Evolutionary conservation across 305 asterid genomes (phyloP), one percentile per base, ranked within the genome.

Genomic region (Fraxinus baroniana): DNA sequence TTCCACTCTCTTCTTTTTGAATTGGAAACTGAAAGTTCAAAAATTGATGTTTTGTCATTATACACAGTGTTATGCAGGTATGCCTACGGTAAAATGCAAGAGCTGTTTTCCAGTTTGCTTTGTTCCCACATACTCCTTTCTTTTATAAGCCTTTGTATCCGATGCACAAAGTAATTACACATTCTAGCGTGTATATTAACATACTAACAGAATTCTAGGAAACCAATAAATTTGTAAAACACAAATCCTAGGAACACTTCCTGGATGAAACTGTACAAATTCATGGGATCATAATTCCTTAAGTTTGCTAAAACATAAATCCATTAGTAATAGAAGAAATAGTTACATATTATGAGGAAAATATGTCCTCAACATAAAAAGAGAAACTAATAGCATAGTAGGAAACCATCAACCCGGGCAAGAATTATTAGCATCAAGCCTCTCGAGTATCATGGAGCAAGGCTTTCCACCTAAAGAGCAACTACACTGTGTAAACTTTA

Each of bases 41-140:
- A 7, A 13, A 46, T 75, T 52, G 64, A 22, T 80, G 78, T 32
- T 66, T 44, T 83, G 41, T 20, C 15, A 64, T 13, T 46, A 76
- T 30, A 77, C 20, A 70, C 30, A 68, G 49, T 60, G 39, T 64
- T 24, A 74, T 30, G 74, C 79, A 78, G 75, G 77, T 78, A 78
- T 78, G 79, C 78, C 18, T 52, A 35, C 18, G 0, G 55, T 33
- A 39, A 66, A 3, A 83, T 49, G 57, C 49, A 35, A 78, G 74
- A 64, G 68, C 74, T 52, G 66, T 49, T 44, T 20, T 39, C 55
- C 77, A 79, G 68, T 77, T 57, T 74, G 44, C 39, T 79, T 57
- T 13, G 10, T 76, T 33, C 80, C 80, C 80, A 76, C 41, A 28
- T 20, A 82, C 55, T 73, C 36, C 68, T 57, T 57, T n/a, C 24